These are phyloP conservation scores for Limnanthes douglasii DNA, from an alignment of 345 rosid genomes.

Conservation along the genomic window DNA sequence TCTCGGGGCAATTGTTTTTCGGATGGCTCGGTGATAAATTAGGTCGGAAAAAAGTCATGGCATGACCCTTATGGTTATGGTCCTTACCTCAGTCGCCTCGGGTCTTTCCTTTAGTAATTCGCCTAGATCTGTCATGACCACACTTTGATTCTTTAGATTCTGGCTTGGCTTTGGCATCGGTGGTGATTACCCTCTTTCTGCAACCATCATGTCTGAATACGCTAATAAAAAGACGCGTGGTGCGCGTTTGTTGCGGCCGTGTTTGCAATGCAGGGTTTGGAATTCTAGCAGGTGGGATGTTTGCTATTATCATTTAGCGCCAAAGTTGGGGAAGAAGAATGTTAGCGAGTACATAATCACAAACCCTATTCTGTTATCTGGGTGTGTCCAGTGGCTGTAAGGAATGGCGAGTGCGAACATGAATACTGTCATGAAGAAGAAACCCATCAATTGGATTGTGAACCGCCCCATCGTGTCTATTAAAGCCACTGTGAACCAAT, in stretches of 20 bases:
- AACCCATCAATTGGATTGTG: slow-evolving; percentile 71
- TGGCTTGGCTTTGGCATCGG: slow-evolving; percentile 25
- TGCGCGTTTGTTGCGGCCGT: slow-evolving; percentile 9
- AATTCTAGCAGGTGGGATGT: slow-evolving; percentile 11
- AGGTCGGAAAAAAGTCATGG: slow-evolving; percentile 25
- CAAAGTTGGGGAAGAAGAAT: slow-evolving; percentile 83
- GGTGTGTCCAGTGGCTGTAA: slow-evolving; percentile 68
- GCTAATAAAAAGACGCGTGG: slow-evolving; percentile 18
- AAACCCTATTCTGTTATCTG: slow-evolving; percentile 58
- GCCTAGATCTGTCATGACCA: slow-evolving; percentile 16
- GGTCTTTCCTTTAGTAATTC: slow-evolving; percentile 16
- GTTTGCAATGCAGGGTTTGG: slow-evolving; percentile 18
- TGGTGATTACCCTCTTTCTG: slow-evolving; percentile 20
- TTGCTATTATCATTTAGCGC: slow-evolving; percentile 22
- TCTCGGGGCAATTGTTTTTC: slow-evolving; percentile 22
- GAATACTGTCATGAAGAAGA: slow-evolving; percentile 86
- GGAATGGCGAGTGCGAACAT: slow-evolving; percentile 87
- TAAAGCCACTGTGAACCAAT: slow-evolving; percentile 69
- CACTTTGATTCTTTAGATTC: slow-evolving; percentile 29
- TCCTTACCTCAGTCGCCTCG: slow-evolving; percentile 15
- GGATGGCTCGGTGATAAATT: slow-evolving; percentile 31
- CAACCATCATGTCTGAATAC: slow-evolving; percentile 25
- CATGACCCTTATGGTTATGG: slow-evolving; percentile 21
- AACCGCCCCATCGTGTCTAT: slow-evolving; percentile 64
- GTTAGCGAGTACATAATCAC: slow-evolving; percentile 56